Evolutionary conservation across 1,284 basidiomycete genomes (phyloP).

Genomic region (Melanopsichium pennsylvanicum): DNA sequence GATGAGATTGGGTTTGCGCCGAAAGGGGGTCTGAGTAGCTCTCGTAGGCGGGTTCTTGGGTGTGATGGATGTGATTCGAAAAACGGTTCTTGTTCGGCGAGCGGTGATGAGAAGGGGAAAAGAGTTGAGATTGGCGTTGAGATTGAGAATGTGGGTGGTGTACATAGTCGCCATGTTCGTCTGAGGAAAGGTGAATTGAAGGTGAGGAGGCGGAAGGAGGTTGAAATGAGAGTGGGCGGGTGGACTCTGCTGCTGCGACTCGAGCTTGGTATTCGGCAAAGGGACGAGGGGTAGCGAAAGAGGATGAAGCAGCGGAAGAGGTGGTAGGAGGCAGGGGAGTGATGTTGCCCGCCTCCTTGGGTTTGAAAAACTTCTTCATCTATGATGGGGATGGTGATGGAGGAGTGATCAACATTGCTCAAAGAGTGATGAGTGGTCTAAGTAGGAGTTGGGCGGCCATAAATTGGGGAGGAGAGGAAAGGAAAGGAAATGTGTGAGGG

Average conservation of each 20-base stretch:
- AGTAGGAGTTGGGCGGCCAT: too few species aligned
- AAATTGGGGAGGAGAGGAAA: too few species aligned
- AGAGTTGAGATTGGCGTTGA: conserved; percentile 23
- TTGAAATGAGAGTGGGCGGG: conserved; percentile 25
- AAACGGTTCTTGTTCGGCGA: conserved; percentile 22
- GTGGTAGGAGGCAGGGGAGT: conserved; percentile 39
- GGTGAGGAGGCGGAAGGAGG: conserved; percentile 10
- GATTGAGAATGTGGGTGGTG: conserved; percentile 2
- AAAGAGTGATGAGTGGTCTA: too few species aligned
- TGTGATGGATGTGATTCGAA: neutral
- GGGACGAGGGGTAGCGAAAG: conserved; percentile 28
- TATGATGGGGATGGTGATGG: neutral
- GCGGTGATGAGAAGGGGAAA: neutral
- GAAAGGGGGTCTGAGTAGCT: conserved; percentile 27
- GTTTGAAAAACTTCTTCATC: conserved; percentile 45
- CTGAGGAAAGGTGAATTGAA: conserved; percentile 14
- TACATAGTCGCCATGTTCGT: conserved; percentile 11
- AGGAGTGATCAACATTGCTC: conserved; percentile 10
- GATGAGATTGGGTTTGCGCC: conserved; percentile 1
- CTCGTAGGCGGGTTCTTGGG: conserved; percentile 11
- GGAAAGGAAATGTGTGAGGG: too few species aligned
- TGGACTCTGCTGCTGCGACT: conserved; percentile 6
- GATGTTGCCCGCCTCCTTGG: conserved; percentile 44
- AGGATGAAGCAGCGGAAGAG: conserved; percentile 13
- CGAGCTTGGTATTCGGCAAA: conserved; percentile 40